Percentiles rank a stretch among this genome's conserved stretches.
Evolutionary conservation across 2,329 filamentous ascomycete species (phyloP).

Genomic region (Macrophomina pseudophaseolina): DNA sequence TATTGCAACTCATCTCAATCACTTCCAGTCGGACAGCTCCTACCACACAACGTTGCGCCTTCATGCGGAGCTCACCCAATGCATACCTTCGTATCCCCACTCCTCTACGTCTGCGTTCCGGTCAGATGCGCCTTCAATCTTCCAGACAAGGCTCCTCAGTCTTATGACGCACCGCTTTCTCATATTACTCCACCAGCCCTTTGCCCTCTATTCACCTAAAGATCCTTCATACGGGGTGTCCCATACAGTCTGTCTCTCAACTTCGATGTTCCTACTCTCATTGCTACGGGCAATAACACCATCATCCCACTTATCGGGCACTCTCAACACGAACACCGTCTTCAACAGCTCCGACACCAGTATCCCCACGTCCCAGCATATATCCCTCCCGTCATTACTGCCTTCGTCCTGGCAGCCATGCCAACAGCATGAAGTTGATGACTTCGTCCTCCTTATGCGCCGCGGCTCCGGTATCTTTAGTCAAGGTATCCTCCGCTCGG

Average conservation of each 20-base stretch:
- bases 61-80: conserved; percentile 52
- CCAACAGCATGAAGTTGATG: background rate
- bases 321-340: background rate
- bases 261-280: background rate
- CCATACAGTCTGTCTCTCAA: background rate
- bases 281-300: background rate
- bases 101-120: background rate
- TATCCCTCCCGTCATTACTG: background rate
- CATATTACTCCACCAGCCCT: background rate
- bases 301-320: background rate
- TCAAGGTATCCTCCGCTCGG: background rate
- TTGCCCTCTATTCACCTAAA: background rate
- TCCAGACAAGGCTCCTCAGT: background rate
- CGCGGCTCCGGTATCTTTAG: background rate
- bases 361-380: background rate
- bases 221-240: background rate
- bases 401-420: too few species aligned
- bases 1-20: conserved; percentile 55
- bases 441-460: background rate
- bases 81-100: background rate
- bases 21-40: conserved; percentile 49
- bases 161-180: background rate
- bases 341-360: background rate
- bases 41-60: conserved; percentile 57
- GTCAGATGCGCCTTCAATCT: background rate